These are phyloP conservation scores for Blastocladiella britannica DNA, from an alignment of 192 early-diverging fungal species.

Conservation along the genomic window DNA sequence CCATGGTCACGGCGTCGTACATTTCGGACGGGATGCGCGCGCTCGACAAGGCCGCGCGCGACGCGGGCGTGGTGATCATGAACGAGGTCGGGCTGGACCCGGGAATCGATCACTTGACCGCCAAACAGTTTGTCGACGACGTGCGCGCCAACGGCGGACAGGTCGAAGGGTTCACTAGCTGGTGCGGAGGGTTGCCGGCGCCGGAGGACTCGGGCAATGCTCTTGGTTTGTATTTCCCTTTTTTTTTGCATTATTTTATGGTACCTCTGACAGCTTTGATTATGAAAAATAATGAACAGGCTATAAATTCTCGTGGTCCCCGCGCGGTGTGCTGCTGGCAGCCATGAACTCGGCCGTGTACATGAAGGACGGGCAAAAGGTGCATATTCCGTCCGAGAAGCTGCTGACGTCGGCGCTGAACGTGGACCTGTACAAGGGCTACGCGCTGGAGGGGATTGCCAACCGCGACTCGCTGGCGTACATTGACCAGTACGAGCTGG, in stretches of 20 bases:
- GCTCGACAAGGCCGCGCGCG: constrained; percentile 50
- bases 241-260: constrained; percentile 1
- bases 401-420: constrained; percentile 45
- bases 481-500: constrained; percentile 61
- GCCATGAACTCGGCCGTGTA: constrained; percentile 65
- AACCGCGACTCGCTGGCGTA: constrained; percentile 88
- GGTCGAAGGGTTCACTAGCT: constrained; percentile 70
- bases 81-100: constrained; percentile 98
- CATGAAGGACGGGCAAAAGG: constrained; percentile 45
- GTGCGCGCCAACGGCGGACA: constrained; percentile 48
- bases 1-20: constrained; percentile 92
- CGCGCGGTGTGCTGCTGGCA: constrained; percentile 75
- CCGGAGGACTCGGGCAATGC: constrained; percentile 82
- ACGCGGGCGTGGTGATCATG: constrained; percentile 66
- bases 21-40: constrained; percentile 75
- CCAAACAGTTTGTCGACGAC: constrained; percentile 85
- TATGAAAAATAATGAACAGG: too few relatives aligned
- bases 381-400: constrained; percentile 39
- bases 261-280: too few relatives aligned
- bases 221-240: too few relatives aligned
- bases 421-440: constrained; percentile 69
- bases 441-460: constrained; percentile 78
- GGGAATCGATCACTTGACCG: constrained; percentile 91
- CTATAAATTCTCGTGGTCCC: constrained; percentile 93
- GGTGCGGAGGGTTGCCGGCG: constrained; percentile 86